A percentile compares a stretch with the other conserved stretches of the same genome.
Conservation (phyloP, 805 yeast species). For the Hanseniaspora meyeri region DNA sequence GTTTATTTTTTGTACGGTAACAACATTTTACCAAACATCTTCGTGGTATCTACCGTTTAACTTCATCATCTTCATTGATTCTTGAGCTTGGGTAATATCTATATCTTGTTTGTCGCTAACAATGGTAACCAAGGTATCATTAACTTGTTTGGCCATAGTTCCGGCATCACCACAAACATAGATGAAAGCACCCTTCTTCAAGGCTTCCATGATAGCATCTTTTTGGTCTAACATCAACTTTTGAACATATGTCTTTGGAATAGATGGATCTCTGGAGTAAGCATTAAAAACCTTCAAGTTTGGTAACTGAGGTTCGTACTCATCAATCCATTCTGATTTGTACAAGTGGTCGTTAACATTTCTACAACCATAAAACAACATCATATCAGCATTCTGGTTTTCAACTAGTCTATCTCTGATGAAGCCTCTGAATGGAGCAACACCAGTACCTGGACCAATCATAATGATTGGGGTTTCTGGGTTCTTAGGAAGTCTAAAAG, state of each 20-base stretch:
- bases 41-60: constrained; percentile 86
- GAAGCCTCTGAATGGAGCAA: constrained; percentile 95
- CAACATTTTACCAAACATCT: constrained; percentile 70
- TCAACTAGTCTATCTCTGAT: constrained; percentile 64
- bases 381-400: constrained; percentile 51
- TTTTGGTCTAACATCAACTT: constrained; percentile 50
- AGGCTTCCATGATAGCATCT: constrained; percentile 29
- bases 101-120: constrained; percentile 52
- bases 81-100: constrained; percentile 56
- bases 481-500: constrained; percentile 83
- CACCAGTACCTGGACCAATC: constrained; percentile 98
- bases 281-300: constrained; percentile 67
- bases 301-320: constrained; percentile 46
- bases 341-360: constrained; percentile 75
- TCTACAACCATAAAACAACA: constrained; percentile 84
- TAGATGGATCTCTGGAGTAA: constrained; percentile 59
- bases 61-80: constrained; percentile 63
- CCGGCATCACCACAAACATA: constrained; percentile 97
- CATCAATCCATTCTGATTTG: constrained; percentile 71
- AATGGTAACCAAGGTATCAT: constrained; percentile 51
- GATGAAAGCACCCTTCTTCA: constrained; percentile 71
- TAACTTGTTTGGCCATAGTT: constrained; percentile 91
- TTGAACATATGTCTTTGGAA: constrained; percentile 69
- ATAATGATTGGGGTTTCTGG: constrained; percentile 73
- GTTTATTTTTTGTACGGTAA: background rate